Evolutionary conservation across 2,329 filamentous ascomycete species (phyloP), one percentile per base, ranked within the genome.

Genomic region (Clarireedia homoeocarpa): DNA sequence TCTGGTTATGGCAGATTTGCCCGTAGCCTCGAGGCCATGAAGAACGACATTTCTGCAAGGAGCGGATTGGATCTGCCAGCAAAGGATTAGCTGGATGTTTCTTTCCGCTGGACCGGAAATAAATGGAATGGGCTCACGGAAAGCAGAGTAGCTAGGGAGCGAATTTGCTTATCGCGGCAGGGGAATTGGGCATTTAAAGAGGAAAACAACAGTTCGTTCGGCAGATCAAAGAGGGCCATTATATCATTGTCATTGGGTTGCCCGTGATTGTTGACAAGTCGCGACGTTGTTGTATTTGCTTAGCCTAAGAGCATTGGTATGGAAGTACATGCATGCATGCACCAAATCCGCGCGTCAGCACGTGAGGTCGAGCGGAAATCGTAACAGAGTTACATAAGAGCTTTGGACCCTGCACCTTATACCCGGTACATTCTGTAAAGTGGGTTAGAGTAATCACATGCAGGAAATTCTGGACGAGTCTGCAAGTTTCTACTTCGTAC

Each of bases 21-120:
- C 92, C 0, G 91, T 95, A 2, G 90, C 86, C 66, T 91, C 85
- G 30, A 91, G 82, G 51, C 94, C 94, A 70, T 97, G 85, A 49
- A 95, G 71, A 23, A 96, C 83, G 10, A 96, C 71, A 58, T 88
- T 88, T 55, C 58, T 58, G 30, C 24, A 34, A 34, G 56, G 48
- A 23, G 56, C 53, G 5, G 53, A 34, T 14, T 42, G 48, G 9
- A 58, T 57, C 57, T 61, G 30, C 9, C 30, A 34, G 12, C 30
- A 34, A 34, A 14, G 10, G 10, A 4, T 34, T 34, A 34, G 30
- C 2, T 34, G 30, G 12, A 34, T 34, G 30, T 10, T 34, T 30
- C 6, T 30, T 30, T 34, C 10, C 30, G 30, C 30, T 34, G 30
- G 10, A 12, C 30, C 12, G 30, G 30, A 34, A 34, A 34, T 34